Evolutionary conservation across 1,139 yeast species (phyloP).

Genomic region (Zhuliangozyma parablackwelliae): DNA sequence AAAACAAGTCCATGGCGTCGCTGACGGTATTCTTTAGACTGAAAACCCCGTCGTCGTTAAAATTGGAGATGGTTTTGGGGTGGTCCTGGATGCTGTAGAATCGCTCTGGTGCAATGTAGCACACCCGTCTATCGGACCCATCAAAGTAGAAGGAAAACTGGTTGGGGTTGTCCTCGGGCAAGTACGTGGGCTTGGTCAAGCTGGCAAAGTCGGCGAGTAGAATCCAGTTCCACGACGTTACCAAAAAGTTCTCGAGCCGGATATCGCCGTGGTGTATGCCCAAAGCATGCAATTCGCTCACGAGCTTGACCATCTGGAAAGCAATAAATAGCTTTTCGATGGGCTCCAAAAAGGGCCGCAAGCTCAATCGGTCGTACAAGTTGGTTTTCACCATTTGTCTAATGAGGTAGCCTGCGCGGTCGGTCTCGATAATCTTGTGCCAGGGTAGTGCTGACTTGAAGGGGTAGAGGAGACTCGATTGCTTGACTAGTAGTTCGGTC

Average conservation of each 20-base stretch:
- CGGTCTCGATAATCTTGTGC: conserved; percentile 75
- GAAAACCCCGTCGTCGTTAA: conserved; percentile 26
- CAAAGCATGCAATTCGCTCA: conserved; percentile 59
- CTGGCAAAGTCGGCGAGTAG: conserved; percentile 78
- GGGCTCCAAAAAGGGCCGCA: conserved; percentile 80
- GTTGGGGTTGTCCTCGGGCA: conserved; percentile 95
- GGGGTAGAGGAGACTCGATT: conserved; percentile 37
- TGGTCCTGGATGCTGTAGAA: conserved; percentile 41
- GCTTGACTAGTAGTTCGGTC: conserved; percentile 31
- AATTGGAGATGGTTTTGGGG: conserved; percentile 13
- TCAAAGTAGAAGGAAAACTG: conserved; percentile 90
- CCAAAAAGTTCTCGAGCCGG: conserved; percentile 81
- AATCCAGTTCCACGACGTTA: conserved; percentile 89
- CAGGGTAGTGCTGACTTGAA: conserved; percentile 69
- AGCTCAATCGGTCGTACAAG: conserved; percentile 79
- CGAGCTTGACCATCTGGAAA: conserved; percentile 65
- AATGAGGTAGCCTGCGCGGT: conserved; percentile 84
- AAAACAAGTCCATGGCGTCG: conserved; percentile 79
- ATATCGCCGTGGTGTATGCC: conserved; percentile 83
- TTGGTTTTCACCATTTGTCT: conserved; percentile 78
- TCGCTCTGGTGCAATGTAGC: conserved; percentile 94
- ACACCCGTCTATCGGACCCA: conserved; percentile 77
- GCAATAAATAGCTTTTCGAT: conserved; percentile 82
- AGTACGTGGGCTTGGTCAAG: conserved; percentile 68
- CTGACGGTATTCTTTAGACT: conserved; percentile 37